Evolutionary conservation across 225 moss, liverwort and hornwort species (phyloP), one percentile per base, ranked within the genome.

Genomic region (Physcomitrium patens): DNA sequence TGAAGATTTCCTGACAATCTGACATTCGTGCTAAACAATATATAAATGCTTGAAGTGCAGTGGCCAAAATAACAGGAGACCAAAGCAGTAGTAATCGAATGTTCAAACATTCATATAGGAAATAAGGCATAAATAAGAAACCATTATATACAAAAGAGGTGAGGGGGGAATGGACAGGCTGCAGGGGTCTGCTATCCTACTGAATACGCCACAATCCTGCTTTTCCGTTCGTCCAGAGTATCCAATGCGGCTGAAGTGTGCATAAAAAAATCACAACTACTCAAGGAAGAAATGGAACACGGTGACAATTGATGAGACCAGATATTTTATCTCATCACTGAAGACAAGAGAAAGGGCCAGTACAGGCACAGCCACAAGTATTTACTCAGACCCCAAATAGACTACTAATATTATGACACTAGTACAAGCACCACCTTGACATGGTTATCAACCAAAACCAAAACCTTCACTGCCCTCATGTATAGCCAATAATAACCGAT

Each of bases 381-480:
- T 85, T 82, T 80, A 85, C 77, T 82, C 82, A 74, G 79, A 80
- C 82, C 79, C 80, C 41, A 77, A 80, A 68, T 75, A 82, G 48
- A 85, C 71, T 79, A 74, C 81, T 77, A 80, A 77, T 68, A 77
- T 60, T 68, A 76, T 50, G 83, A 70, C 71, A 78, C 76, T 48
- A 81, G 63, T 20, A 69, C 68, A 58, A 68, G 64, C 56, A 62
- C 23, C 55, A 47, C 63, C 64, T 69, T 23, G 20, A 52, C 27
- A 67, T 50, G 24, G 22, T 41, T 17, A n/a, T 74, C 80, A 99
- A 45, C 95, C 95, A 78, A 99, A 99, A 41, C 99, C 99, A 71
- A 99, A 99, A 3, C 99, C 99, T 78, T 99, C 93, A 63, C 91
- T 99, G 43, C 22, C 99, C 78, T 99, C 99, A 70, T 99, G 99